Conservation (phyloP, 768 basidiomycete genomes). For the Tulasnella sp. region DNA sequence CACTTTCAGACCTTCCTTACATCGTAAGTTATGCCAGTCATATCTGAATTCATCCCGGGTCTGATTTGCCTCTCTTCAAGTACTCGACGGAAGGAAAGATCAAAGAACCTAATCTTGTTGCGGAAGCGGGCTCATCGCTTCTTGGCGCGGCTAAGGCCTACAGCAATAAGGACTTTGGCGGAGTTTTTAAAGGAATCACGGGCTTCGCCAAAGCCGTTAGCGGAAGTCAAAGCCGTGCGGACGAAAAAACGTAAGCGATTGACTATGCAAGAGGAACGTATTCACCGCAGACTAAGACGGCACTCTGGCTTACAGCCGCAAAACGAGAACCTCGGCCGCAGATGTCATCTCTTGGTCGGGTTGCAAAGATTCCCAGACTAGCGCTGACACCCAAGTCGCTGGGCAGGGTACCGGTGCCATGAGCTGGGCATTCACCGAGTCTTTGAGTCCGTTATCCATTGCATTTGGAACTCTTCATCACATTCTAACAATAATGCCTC, state of each 20-base stretch:
- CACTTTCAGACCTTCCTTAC: conserved; percentile 43
- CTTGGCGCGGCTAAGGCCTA: conserved; percentile 75
- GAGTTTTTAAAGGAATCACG: conserved; percentile 68
- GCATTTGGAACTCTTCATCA: conserved; percentile 4
- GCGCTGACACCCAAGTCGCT: conserved; percentile 45
- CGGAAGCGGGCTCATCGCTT: conserved; percentile 83
- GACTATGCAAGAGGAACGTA: no score
- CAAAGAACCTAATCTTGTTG: conserved; percentile 86
- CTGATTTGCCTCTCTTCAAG: conserved; percentile 38
- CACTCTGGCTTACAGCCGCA: conserved; percentile 12
- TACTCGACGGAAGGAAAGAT: conserved; percentile 95
- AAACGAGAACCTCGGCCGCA: conserved; percentile 71
- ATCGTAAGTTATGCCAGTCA: conserved; percentile 32
- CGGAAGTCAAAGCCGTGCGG: conserved; percentile 60
- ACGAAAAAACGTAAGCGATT: conserved; percentile 49
- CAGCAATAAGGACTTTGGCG: conserved; percentile 72
- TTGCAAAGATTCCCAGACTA: conserved; percentile 45
- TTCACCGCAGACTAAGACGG: background rate
- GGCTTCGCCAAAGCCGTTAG: conserved; percentile 72
- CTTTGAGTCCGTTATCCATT: conserved; percentile 28
- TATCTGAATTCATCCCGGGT: background rate
- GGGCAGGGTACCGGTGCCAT: conserved; percentile 49
- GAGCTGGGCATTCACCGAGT: conserved; percentile 42
- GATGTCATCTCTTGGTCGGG: conserved; percentile 59
- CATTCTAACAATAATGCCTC: conserved; percentile 32